Evolutionary conservation across 2,329 filamentous ascomycete species (phyloP), one percentile per base, ranked within the genome.

Genomic region (Penicillium sp.): DNA sequence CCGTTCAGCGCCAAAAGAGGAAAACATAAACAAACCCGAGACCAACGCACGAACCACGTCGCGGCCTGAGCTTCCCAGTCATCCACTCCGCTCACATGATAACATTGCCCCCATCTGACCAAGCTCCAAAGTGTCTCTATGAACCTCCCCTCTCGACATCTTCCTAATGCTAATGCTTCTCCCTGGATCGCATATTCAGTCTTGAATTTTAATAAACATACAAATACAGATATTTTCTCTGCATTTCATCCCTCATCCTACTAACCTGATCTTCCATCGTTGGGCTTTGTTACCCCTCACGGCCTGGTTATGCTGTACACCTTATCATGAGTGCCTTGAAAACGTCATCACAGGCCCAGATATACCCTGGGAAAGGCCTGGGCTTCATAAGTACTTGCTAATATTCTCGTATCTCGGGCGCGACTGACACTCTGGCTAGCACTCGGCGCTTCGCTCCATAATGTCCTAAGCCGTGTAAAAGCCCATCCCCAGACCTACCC

Each of bases 361-460:
- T 92, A 38, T 82, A 87, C 73, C 90, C 90, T 19, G 88, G 88
- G 31, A 84, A 86, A 70, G 88, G 85, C 23, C 78, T 91, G 65
- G 88, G 89, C n/a, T 88, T 88, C 66, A 80, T 89, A 65, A 80
- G 82, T 79, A 79, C 66, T 77, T 73, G 46, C 11, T 51, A 8
- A 35, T 59, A 60, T 60, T 66, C 60, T 67, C 19, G 52, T 26
- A 15, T 63, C 26, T 60, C 49, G 29, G 57, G 53, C 64, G 60
- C 61, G 56, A 69, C 66, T 75, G 73, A 75, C 60, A 50, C 61
- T 46, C 58, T 57, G 21, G 23, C 56, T 74, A 96, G 93, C 90
- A 54, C 88, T 99, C 61, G 95, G 95, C 60, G 91, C 92, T 66
- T 97, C 93, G 2, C 86, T 99, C 41, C 93, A 98, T 79, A 92